A percentile compares a stretch with the other conserved stretches of the same genome.
Conservation (phyloP, 768 basidiomycete genomes). For the Mycena metata region DNA sequence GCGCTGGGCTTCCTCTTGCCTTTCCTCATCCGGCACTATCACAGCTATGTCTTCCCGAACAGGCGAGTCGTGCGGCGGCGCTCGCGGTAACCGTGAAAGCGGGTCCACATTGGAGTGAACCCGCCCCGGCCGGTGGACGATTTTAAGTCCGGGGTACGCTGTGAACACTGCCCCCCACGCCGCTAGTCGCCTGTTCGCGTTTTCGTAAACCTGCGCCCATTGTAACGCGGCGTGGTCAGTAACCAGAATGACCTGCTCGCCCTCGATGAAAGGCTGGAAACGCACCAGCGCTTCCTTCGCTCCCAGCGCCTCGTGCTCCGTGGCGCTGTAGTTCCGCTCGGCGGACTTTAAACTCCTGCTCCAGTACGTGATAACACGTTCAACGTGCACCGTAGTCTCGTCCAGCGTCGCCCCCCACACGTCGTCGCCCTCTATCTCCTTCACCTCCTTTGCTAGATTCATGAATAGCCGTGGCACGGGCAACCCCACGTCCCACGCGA, state of each 20-base stretch:
- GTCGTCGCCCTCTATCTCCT: background rate
- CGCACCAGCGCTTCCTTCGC: too few relatives aligned
- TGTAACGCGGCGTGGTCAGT: conserved; percentile 34
- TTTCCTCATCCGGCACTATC: background rate
- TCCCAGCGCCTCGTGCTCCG: too few relatives aligned
- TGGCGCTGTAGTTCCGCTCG: too few relatives aligned
- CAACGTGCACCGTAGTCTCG: conserved; percentile 40
- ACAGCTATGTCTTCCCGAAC: background rate
- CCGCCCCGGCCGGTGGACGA: conserved; percentile 22
- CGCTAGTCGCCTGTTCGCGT: conserved; percentile 37
- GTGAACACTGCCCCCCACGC: conserved; percentile 46
- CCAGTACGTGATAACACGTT: conserved; percentile 1
- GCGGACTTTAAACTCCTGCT: too few relatives aligned
- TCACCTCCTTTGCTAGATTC: background rate
- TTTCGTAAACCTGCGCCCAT: conserved; percentile 31
- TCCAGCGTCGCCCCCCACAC: conserved; percentile 27
- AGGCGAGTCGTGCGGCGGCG: conserved; percentile 9
- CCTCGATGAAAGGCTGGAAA: too few relatives aligned
- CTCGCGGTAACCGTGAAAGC: background rate
- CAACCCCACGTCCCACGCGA: conserved; percentile 15
- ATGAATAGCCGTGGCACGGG: conserved; percentile 37
- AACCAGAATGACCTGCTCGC: background rate
- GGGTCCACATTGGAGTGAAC: conserved; percentile 45
- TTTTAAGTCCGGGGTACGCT: too few relatives aligned
- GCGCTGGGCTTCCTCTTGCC: background rate